A percentile compares a stretch with the other conserved stretches of the same genome.
These are phyloP conservation scores for Areca catechu DNA, from an alignment of 176 grass and related monocot genomes.

Conservation along the genomic window DNA sequence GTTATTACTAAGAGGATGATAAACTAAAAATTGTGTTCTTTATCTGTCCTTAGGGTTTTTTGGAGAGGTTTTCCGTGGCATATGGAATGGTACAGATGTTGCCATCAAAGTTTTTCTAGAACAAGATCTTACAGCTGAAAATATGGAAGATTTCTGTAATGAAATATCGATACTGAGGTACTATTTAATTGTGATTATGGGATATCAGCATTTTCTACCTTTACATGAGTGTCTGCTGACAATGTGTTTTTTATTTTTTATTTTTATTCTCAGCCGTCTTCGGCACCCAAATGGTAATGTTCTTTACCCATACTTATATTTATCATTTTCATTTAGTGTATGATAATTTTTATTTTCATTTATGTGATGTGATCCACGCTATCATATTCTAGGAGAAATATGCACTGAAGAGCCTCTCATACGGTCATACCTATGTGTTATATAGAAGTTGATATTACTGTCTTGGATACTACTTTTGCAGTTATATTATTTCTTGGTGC, in stretches of 20 bases:
- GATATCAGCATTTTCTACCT: background rate
- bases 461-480: slow-evolving; percentile 35
- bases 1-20: too few relatives aligned
- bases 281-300: slow-evolving; percentile 96
- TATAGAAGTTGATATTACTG: too few relatives aligned
- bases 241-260: slow-evolving; percentile 23
- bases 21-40: too few relatives aligned
- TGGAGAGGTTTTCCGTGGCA: slow-evolving; percentile 94
- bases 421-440: too few relatives aligned
- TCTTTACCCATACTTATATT: slow-evolving; percentile 14
- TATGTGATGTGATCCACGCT: too few relatives aligned
- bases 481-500: slow-evolving; percentile 99
- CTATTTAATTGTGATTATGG: background rate
- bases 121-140: slow-evolving; percentile 96
- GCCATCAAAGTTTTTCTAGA: slow-evolving; percentile 99
- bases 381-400: too few relatives aligned
- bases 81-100: slow-evolving; percentile 99
- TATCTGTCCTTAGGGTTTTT: slow-evolving; percentile 61
- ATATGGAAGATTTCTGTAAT: slow-evolving; percentile 99
- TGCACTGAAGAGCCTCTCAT: too few relatives aligned
- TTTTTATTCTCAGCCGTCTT: slow-evolving; percentile 66
- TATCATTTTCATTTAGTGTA: background rate
- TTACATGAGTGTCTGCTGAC: slow-evolving; percentile 20
- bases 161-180: slow-evolving; percentile 98
- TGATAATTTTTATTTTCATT: too few relatives aligned